Base-by-base conservation (phyloP, 495 filamentous ascomycete genomes). In the Penicillium ucsense region DNA sequence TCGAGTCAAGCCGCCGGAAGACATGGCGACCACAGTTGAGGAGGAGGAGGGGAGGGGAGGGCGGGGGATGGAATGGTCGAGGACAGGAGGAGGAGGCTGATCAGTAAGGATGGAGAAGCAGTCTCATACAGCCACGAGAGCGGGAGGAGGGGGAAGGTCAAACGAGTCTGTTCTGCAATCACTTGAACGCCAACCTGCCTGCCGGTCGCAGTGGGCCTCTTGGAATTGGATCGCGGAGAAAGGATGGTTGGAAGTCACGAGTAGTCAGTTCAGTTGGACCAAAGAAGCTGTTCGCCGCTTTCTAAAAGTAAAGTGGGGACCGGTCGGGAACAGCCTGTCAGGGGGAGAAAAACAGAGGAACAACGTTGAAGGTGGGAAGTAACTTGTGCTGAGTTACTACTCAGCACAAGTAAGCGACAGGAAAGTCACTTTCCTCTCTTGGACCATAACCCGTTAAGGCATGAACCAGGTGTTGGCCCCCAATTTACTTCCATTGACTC, bases 1-100 rank as follows among this genome's bases (percentile, higher is more conserved):
- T 67, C 86, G 79, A 60, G 85, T 89, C 60, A 89, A 75, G 65
- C 86, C 86, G 60, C 72, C 77, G 61, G 82, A 79, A 65, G 80
- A 74, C 82, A 85, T 85, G 52, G 56, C 61, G 60, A 60, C 56
- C 50, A 48, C 46, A 43, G 29, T 45, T 45, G 43, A 49, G 38
- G 47, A 34, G 52, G 46, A 50, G 30, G 43, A 46, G 58, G 43
- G 54, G 43, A 55, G 51, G 52, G 47, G 51, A 49, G 35, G 38
- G 28, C 36, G 38, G 27, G 52, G 47, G 50, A 8, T 36, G 38
- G 38, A 44, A 43, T 20, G 20, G 20, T 20, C 20, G 20, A 20
- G 20, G 20, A 20, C 20, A 20, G 20, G 20, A 20, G 20, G 20
- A 20, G 20, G 20, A 20, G 20, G 20, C 20, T 20, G 20, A 20